These are phyloP conservation scores for Saccharomycopsis fermentans DNA, from an alignment of 805 yeast species.

Conservation along the genomic window DNA sequence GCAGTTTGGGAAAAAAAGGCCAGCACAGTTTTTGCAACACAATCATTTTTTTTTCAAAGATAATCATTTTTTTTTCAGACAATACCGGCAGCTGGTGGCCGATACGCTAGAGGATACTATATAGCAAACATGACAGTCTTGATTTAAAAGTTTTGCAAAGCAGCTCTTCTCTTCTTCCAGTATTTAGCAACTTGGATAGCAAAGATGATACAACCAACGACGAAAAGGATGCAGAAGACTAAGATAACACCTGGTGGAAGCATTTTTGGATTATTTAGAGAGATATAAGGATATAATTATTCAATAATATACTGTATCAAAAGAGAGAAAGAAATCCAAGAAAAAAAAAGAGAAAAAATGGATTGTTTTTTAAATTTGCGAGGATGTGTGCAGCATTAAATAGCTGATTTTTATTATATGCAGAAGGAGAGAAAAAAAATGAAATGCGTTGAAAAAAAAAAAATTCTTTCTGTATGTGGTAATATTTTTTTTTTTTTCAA, in stretches of 20 bases:
- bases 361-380: background rate
- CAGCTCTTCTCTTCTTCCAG: slow-evolving; percentile 30
- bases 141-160: slow-evolving; percentile 28
- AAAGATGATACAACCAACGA: slow-evolving; percentile 26
- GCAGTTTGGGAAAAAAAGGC: too few species aligned
- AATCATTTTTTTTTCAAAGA: too few species aligned
- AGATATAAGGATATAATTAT: background rate
- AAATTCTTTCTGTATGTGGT: background rate
- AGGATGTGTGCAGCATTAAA: slow-evolving; percentile 9
- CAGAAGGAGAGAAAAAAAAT: background rate
- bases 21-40: too few species aligned
- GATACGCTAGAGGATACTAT: too few species aligned
- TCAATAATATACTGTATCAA: background rate
- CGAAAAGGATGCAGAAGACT: slow-evolving; percentile 39
- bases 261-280: slow-evolving; percentile 29
- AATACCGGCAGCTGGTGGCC: too few species aligned
- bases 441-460: background rate
- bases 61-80: too few species aligned
- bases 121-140: too few species aligned
- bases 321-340: background rate
- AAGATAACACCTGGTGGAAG: slow-evolving; percentile 68
- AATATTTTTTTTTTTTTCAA: slow-evolving; percentile 7
- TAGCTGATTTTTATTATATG: background rate
- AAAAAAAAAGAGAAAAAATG: background rate
- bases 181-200: slow-evolving; percentile 24